Percentiles rank a stretch among this genome's conserved stretches.
phyloP scores from a whole-genome alignment of 2,329 filamentous ascomycete species.

The Diaporthe sp. region DNA sequence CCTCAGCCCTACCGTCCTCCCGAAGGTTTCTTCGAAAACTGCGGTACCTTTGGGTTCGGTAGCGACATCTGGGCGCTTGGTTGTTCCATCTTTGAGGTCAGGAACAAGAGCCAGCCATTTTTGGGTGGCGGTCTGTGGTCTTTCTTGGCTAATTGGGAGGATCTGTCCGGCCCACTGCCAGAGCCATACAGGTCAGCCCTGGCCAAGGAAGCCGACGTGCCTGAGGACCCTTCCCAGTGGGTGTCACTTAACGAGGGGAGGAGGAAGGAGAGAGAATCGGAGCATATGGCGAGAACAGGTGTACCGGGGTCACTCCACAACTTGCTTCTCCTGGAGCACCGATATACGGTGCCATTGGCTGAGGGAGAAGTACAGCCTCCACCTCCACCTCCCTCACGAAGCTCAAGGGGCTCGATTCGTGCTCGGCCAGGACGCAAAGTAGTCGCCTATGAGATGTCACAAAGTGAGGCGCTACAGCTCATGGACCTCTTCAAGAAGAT shows the following conservation, averaged over 20 bases:
- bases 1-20: not conserved
- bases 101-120: not conserved
- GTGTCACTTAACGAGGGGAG: not conserved
- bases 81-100: conserved; percentile 6
- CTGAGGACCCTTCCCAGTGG: not conserved
- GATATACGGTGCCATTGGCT: not conserved
- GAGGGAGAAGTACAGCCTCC: not conserved
- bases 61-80: conserved; percentile 1
- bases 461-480: not conserved
- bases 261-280: not conserved
- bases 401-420: not conserved
- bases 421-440: not conserved
- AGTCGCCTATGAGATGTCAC: not conserved
- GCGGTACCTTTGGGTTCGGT: not conserved
- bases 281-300: not conserved
- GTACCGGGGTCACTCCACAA: not conserved
- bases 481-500: conserved; percentile 1
- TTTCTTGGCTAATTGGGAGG: not conserved
- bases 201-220: not conserved
- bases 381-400: not conserved
- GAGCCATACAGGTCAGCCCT: not conserved
- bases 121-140: not conserved
- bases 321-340: not conserved
- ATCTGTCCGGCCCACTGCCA: not conserved
- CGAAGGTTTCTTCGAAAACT: not conserved